Evolutionary conservation across 1,284 basidiomycete genomes (phyloP).

Genomic region (Tremellales sp.): DNA sequence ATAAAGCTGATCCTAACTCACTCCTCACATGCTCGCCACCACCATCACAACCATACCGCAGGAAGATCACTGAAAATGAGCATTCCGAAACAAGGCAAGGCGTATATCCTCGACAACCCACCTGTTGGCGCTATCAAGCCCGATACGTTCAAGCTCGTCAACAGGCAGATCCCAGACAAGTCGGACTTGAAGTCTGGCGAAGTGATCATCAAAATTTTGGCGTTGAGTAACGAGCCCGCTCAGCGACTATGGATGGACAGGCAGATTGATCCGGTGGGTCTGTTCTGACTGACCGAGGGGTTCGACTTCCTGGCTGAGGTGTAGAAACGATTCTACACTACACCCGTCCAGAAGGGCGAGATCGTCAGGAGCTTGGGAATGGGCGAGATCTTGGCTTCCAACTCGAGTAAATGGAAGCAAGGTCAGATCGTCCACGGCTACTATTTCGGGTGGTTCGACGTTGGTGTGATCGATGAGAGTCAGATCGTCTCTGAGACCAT

Average conservation of each 20-base stretch:
- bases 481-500: too few relatives aligned
- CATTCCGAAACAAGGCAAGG: slow-evolving; percentile 17
- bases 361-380: slow-evolving; percentile 20
- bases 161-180: slow-evolving; percentile 11
- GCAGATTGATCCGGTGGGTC: slow-evolving; percentile 16
- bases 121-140: slow-evolving; percentile 19
- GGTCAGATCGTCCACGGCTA: slow-evolving; percentile 25
- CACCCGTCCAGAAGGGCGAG: slow-evolving; percentile 27
- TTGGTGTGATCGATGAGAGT: slow-evolving; percentile 21
- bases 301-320: neutral
- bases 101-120: slow-evolving; percentile 29
- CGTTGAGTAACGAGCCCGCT: slow-evolving; percentile 39
- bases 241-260: slow-evolving; percentile 36
- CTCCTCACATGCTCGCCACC: too few relatives aligned
- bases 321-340: slow-evolving; percentile 23
- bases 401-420: slow-evolving; percentile 21
- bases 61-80: slow-evolving; percentile 2
- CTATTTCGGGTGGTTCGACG: slow-evolving; percentile 34
- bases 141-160: slow-evolving; percentile 28
- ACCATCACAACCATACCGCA: too few relatives aligned
- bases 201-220: slow-evolving; percentile 28
- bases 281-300: neutral
- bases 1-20: too few relatives aligned
- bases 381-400: slow-evolving; percentile 24
- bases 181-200: slow-evolving; percentile 28